Conservation (phyloP, 805 yeast species). For the Saccharomycopsis vini region DNA sequence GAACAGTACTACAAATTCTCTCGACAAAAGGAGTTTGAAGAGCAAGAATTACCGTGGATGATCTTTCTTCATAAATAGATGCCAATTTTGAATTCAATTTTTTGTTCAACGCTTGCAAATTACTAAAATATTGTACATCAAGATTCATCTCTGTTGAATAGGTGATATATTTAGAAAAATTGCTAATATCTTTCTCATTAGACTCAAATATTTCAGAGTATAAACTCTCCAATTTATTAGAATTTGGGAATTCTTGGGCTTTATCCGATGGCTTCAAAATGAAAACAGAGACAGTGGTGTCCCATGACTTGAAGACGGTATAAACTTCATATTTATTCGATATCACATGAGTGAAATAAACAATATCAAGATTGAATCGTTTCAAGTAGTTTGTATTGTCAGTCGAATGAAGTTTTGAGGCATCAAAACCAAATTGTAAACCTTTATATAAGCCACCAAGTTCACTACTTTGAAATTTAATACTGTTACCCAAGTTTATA, state of each 20-base stretch:
- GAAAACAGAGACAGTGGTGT: slow-evolving; percentile 38
- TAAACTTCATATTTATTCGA: slow-evolving; percentile 72
- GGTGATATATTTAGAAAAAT: slow-evolving; percentile 35
- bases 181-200: slow-evolving; percentile 37
- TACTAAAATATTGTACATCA: slow-evolving; percentile 46
- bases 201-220: slow-evolving; percentile 45
- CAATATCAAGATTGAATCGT: slow-evolving; percentile 44
- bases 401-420: slow-evolving; percentile 41
- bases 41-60: slow-evolving; percentile 54
- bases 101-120: slow-evolving; percentile 45
- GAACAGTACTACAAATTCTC: slow-evolving; percentile 38
- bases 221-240: slow-evolving; percentile 37
- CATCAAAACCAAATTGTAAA: slow-evolving; percentile 73
- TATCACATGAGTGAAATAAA: slow-evolving; percentile 59
- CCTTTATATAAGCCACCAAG: slow-evolving; percentile 86
- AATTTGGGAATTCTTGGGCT: slow-evolving; percentile 54
- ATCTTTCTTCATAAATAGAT: slow-evolving; percentile 54
- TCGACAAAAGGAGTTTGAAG: slow-evolving; percentile 62
- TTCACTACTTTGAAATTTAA: slow-evolving; percentile 56
- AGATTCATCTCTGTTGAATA: slow-evolving; percentile 34
- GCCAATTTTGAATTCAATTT: slow-evolving; percentile 46
- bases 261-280: slow-evolving; percentile 58
- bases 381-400: slow-evolving; percentile 46
- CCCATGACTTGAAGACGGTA: slow-evolving; percentile 59
- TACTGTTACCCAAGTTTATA: slow-evolving; percentile 67